A percentile compares a stretch with the other conserved stretches of the same genome.
Evolutionary conservation across 768 basidiomycete genomes (phyloP).

Genomic region (Chlorophyllum brunneum): DNA sequence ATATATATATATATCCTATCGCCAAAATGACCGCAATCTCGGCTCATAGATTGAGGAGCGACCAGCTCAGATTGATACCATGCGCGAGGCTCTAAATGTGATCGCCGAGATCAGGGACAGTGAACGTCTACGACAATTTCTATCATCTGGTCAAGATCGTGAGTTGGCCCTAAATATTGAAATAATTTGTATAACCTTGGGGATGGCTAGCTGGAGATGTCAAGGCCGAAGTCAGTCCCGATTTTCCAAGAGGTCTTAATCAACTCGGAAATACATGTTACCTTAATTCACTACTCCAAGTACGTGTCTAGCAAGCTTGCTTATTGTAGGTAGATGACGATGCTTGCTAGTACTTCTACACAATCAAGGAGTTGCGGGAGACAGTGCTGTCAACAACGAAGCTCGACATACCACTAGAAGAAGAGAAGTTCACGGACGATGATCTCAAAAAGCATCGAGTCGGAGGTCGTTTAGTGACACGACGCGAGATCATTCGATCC

Average conservation of each 20-base stretch:
- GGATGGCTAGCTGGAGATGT: conserved; percentile 57
- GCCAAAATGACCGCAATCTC: not conserved
- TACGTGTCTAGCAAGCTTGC: conserved; percentile 18
- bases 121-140: conserved; percentile 59
- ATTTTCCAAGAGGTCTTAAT: conserved; percentile 82
- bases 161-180: conserved; percentile 27
- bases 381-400: conserved; percentile 62
- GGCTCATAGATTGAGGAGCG: conserved; percentile 61
- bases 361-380: conserved; percentile 85
- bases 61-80: conserved; percentile 60
- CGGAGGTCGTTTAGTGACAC: conserved; percentile 79
- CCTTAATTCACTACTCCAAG: conserved; percentile 76
- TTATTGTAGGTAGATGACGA: not conserved
- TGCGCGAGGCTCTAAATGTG: conserved; percentile 67
- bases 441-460: conserved; percentile 82
- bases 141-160: conserved; percentile 73
- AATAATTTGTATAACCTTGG: not conserved
- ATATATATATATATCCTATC: conserved; percentile 1
- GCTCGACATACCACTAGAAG: conserved; percentile 47
- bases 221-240: conserved; percentile 46
- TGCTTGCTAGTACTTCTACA: conserved; percentile 81
- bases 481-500: conserved; percentile 77
- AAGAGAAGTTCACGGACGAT: conserved; percentile 75
- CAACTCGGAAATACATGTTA: conserved; percentile 90
- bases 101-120: conserved; percentile 78